These are phyloP conservation scores for Theobroma cacao DNA, from an alignment of 345 rosid genomes.

Conservation along the genomic window DNA sequence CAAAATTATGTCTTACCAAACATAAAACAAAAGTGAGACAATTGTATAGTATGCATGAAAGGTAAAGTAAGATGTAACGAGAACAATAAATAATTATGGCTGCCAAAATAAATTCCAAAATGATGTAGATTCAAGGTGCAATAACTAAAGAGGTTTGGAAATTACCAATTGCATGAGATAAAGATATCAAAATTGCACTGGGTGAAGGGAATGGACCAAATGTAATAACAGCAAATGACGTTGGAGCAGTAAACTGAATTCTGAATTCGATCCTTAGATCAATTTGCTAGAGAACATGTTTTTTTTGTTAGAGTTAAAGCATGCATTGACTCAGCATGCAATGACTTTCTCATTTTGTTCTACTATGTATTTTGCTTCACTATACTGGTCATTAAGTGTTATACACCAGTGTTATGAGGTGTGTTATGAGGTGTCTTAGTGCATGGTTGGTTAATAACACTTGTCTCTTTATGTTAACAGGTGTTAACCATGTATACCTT, in stretches of 20 bases:
- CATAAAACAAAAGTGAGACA: neutral
- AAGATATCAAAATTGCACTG: constrained; percentile 60
- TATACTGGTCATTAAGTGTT: no score
- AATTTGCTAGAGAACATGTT: constrained; percentile 50
- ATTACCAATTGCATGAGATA: constrained; percentile 81
- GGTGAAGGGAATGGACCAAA: constrained; percentile 88
- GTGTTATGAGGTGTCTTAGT: no score
- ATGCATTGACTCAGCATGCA: no score
- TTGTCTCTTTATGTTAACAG: no score
- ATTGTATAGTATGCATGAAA: neutral
- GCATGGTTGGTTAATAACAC: no score
- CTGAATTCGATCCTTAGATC: constrained; percentile 67
- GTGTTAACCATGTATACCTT: no score
- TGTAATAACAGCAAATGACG: constrained; percentile 73
- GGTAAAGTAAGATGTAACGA: neutral
- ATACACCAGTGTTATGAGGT: no score
- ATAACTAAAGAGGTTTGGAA: constrained; percentile 11
- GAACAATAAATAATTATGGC: neutral
- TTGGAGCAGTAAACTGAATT: constrained; percentile 47
- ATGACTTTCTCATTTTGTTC: no score
- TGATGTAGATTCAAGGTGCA: neutral
- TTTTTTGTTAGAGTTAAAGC: no score
- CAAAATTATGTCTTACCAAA: constrained; percentile 1
- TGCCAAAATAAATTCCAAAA: neutral
- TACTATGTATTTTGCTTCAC: no score